Evolutionary conservation across 495 filamentous ascomycete species (phyloP), one percentile per base, ranked within the genome.

Genomic region (Penicillium ochrochloron): DNA sequence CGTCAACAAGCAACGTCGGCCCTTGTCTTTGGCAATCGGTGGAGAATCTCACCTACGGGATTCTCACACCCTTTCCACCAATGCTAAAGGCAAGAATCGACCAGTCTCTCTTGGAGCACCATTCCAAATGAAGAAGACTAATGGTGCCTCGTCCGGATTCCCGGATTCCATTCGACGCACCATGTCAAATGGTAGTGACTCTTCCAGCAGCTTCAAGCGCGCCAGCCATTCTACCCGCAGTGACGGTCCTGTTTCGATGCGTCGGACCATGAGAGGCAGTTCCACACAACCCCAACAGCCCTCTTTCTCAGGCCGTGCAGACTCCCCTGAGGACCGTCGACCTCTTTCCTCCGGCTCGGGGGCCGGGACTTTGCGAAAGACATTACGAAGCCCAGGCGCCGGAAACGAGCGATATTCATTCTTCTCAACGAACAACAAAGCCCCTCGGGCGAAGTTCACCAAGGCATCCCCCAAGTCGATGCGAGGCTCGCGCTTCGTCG

Each of bases 181-280:
- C 0, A 63, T 69, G 62, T 82, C 82, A 0, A 84, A 84, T 67
- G 86, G 83, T 55, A 88, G 85, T 59, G 86, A 87, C 65, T 86
- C 84, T 7, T 85, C 84, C 9, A 89, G 86, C 69, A 87, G 85
- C 68, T 90, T 89, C 78, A 83, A 80, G 63, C 82, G 83, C 62
- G 68, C 76, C 31, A 73, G 76, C 37, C 68, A 76, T 37, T 76
- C 80, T 35, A 57, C 72, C 31, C 74, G 79, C 19, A 60, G 62
- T 51, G 68, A 76, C 33, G 75, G 76, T 5, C 57, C 75, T 17
- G 82, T 82, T 61, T 72, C 63, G 0, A 87, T 90, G 86, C 82
- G 81, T 54, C 75, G 82, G 19, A 85, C 83, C 0, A 83, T 89
- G 83, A 77, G 87, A 61, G 70, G 66, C 33, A 72, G 67, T 56